Evolutionary conservation across 805 yeast species (phyloP).

Genomic region (Myxozyma vanderwaltii): DNA sequence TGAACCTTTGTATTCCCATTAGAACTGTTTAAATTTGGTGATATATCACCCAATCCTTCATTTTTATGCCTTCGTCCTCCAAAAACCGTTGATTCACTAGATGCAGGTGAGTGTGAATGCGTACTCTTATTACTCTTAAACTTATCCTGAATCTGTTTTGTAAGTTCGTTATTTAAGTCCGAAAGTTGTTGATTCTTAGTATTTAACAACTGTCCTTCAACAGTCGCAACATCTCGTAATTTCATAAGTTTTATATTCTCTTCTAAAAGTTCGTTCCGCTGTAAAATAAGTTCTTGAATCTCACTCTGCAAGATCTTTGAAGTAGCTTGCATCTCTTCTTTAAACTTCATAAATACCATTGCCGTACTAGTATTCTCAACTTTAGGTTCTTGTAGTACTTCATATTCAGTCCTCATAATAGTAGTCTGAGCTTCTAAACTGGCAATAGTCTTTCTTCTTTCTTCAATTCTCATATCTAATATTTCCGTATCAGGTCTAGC

Average conservation of each 20-base stretch:
- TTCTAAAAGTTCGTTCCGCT: constrained; percentile 38
- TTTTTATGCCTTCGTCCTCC: not conserved
- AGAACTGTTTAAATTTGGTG: not conserved
- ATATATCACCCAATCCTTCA: constrained; percentile 2
- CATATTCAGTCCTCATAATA: constrained; percentile 46
- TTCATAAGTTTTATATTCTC: constrained; percentile 39
- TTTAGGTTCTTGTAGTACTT: constrained; percentile 43
- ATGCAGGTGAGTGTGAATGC: constrained; percentile 7
- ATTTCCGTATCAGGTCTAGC: not conserved
- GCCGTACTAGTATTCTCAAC: constrained; percentile 40
- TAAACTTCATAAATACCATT: constrained; percentile 40
- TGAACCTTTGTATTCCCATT: not conserved
- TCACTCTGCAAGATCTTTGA: constrained; percentile 54
- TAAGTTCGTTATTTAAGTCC: constrained; percentile 45
- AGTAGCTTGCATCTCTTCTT: constrained; percentile 52
- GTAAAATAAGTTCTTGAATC: constrained; percentile 43
- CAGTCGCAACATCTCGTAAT: constrained; percentile 37
- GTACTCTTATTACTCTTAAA: constrained; percentile 20
- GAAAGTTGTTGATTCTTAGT: constrained; percentile 43
- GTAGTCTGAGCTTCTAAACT: constrained; percentile 42
- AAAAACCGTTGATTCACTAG: not conserved
- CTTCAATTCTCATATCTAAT: constrained; percentile 22
- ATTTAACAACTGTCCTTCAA: constrained; percentile 41
- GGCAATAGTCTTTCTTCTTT: constrained; percentile 43
- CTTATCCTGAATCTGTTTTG: constrained; percentile 43